phyloP scores from a whole-genome alignment of 169 alveolate genomes.

The Cryptosporidium parvum region DNA sequence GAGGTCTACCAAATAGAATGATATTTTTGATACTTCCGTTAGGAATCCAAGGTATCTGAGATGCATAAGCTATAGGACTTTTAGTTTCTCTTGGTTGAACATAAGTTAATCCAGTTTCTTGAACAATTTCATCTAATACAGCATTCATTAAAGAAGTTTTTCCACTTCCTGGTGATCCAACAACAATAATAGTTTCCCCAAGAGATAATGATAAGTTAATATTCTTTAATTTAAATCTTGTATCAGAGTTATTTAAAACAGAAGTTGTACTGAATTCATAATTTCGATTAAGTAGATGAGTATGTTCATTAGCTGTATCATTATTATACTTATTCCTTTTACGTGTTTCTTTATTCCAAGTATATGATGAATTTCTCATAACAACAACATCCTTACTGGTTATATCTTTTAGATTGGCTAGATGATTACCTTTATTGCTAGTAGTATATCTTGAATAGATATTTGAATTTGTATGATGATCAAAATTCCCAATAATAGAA shows the following conservation, averaged over 20 bases:
- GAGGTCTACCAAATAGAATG: slow-evolving; percentile 83
- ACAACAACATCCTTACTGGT: slow-evolving; percentile 7
- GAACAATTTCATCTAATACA: slow-evolving; percentile 77
- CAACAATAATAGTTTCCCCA: slow-evolving; percentile 68
- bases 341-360: slow-evolving; percentile 45
- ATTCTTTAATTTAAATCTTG: slow-evolving; percentile 16
- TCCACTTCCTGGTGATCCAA: slow-evolving; percentile 87
- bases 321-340: not conserved
- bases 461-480: not conserved
- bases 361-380: slow-evolving; percentile 44
- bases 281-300: not conserved
- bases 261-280: not conserved
- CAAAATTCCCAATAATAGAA: not conserved
- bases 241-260: not conserved
- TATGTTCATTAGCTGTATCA: not conserved
- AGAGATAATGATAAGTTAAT: slow-evolving; percentile 32
- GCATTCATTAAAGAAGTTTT: slow-evolving; percentile 85
- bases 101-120: slow-evolving; percentile 67
- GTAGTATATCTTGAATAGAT: slow-evolving; percentile 2
- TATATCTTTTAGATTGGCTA: not conserved
- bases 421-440: not conserved
- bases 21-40: slow-evolving; percentile 85
- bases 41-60: slow-evolving; percentile 86
- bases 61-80: slow-evolving; percentile 82
- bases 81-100: slow-evolving; percentile 68